Conservation (phyloP, 257 asterid species). For the Prunella vulgaris region DNA sequence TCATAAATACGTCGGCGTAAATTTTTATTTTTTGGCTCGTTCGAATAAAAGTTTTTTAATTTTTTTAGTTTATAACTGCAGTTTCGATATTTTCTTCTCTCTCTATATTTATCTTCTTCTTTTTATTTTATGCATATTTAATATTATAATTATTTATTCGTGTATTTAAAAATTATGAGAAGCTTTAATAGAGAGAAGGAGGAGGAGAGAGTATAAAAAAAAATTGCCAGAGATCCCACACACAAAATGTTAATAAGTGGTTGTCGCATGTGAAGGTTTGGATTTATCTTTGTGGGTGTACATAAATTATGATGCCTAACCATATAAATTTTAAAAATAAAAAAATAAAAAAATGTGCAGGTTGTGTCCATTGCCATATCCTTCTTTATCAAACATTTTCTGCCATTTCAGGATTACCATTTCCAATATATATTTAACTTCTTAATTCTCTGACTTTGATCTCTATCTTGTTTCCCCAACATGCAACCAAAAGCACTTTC, state of each 20-base stretch:
- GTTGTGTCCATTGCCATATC: slow-evolving; percentile 28
- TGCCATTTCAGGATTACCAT: slow-evolving; percentile 30
- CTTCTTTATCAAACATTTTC: slow-evolving; percentile 31
- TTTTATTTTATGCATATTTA: too few species aligned
- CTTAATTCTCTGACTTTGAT: slow-evolving; percentile 27
- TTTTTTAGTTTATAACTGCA: too few species aligned
- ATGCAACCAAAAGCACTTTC: slow-evolving; percentile 24
- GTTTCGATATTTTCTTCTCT: too few species aligned
- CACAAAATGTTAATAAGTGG: slow-evolving; percentile 44
- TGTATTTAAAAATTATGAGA: too few species aligned
- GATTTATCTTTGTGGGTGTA: slow-evolving; percentile 24
- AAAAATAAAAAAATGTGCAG: background rate
- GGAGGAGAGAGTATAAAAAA: too few species aligned
- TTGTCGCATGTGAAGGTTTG: slow-evolving; percentile 60
- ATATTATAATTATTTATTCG: too few species aligned
- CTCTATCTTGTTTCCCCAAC: slow-evolving; percentile 34
- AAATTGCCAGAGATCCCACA: slow-evolving; percentile 18
- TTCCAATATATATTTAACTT: slow-evolving; percentile 22
- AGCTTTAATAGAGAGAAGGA: too few species aligned
- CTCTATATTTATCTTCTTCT: too few species aligned
- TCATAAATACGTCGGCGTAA: too few species aligned
- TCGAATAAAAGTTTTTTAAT: too few species aligned
- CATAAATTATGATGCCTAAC: slow-evolving; percentile 1
- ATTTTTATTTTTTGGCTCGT: too few species aligned
- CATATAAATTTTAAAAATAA: background rate